Percentiles rank a stretch among this genome's conserved stretches.
Evolutionary conservation across 108 stramenopile species (phyloP).

Genomic region (Skeletonema grethae): DNA sequence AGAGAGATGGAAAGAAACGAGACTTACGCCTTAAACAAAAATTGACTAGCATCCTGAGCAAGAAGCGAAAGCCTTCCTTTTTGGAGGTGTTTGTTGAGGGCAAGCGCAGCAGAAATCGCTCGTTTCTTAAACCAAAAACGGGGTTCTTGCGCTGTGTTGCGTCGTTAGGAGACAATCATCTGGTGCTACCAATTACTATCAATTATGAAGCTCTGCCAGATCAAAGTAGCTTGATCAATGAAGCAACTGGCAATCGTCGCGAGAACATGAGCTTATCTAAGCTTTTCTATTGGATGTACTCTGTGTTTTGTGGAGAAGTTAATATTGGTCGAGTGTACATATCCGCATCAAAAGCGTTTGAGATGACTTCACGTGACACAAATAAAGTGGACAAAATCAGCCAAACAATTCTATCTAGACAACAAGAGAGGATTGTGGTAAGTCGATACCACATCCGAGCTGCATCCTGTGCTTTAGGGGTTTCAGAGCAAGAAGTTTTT

Average conservation of each 20-base stretch:
- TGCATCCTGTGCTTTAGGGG: slow-evolving; percentile 43
- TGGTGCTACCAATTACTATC: slow-evolving; percentile 81
- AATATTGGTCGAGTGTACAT: slow-evolving; percentile 75
- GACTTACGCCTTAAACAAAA: slow-evolving; percentile 49
- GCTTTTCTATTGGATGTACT: slow-evolving; percentile 31
- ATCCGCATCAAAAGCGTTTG: slow-evolving; percentile 58
- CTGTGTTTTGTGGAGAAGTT: slow-evolving; percentile 53
- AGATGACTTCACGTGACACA: slow-evolving; percentile 22
- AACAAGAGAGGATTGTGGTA: slow-evolving; percentile 55
- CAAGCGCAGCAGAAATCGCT: slow-evolving; percentile 77
- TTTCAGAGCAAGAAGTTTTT: slow-evolving; percentile 38
- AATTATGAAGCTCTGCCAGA: slow-evolving; percentile 87
- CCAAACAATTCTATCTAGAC: slow-evolving; percentile 56
- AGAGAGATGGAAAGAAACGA: slow-evolving; percentile 52
- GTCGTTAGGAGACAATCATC: slow-evolving; percentile 44
- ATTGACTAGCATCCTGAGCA: slow-evolving; percentile 22
- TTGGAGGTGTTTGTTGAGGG: slow-evolving; percentile 90
- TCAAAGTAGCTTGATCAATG: slow-evolving; percentile 56
- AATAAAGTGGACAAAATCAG: slow-evolving; percentile 39
- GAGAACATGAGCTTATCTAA: slow-evolving; percentile 31
- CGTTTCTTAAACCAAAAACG: slow-evolving; percentile 79
- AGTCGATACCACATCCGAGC: slow-evolving; percentile 73
- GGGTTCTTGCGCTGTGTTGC: slow-evolving; percentile 74
- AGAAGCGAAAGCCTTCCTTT: slow-evolving; percentile 20
- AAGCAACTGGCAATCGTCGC: slow-evolving; percentile 40